Evolutionary conservation across 108 stramenopile genomes (phyloP), one percentile per base, ranked within the genome.

Genomic region (Epipyxis sp.): DNA sequence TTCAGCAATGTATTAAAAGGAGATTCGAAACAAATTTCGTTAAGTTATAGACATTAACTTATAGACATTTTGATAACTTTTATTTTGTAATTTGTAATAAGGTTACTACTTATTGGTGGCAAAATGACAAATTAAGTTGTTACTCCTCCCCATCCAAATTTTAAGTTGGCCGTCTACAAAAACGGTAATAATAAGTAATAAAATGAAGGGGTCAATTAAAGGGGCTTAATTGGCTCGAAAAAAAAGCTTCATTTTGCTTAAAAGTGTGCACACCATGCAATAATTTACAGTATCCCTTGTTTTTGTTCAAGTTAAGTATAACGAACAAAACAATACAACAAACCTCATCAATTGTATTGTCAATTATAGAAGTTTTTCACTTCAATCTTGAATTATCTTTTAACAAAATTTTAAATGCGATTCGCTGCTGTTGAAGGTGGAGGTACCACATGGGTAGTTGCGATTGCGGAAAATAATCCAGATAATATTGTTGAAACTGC

Each of bases 341-440:
- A 57, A 57, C 16, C 16, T 16, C 25, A 16, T 16, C 25, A 25
- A 20, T 16, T 20, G 20, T 25, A 20, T 57, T 57, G 54, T 57
- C 54, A 20, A 25, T 57, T 16, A 57, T 57, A 25, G 25, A 57
- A 57, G 54, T 20, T 20, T 16, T 20, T 57, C 16, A 57, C 54
- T 57, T 57, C 54, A 57, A 57, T 25, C 20, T 32, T 13, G 35
- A 10, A 65, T 10, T 35, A 65, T 29, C 59, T 0, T 1, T 20
- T 0, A 30, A 45, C 41, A 44, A 42, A 84, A 80, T 79, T 25
- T 68, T 44, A 20, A 13, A 13, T 50, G n/a, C 78, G 85, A 44
- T 85, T 90, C 45, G 94, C 93, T 39, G 94, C 91, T 13, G 90
- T 98, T 0, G 97, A 98, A 86, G 95, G 92, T 39, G 97, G 97